Evolutionary conservation across 2,329 filamentous ascomycete genomes (phyloP).

Genomic region (Fusarium subtropicale): DNA sequence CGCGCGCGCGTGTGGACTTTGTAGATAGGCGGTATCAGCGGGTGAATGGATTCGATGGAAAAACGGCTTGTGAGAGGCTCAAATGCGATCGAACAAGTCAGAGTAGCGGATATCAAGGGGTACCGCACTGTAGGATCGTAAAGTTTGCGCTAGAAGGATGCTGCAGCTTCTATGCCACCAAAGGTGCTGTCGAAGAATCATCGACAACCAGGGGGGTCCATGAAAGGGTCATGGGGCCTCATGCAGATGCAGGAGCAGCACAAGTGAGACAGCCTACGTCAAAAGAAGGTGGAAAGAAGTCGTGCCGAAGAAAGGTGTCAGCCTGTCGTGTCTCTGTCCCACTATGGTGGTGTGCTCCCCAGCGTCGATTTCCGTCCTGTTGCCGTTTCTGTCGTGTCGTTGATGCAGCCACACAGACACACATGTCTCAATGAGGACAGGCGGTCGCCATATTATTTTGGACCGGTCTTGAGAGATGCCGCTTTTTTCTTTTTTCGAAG

Average conservation of each 20-base stretch:
- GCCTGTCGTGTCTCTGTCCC: not conserved
- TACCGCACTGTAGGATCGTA: constrained; percentile 19
- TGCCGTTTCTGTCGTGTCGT: constrained; percentile 26
- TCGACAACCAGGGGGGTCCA: constrained; percentile 11
- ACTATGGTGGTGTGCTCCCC: constrained; percentile 31
- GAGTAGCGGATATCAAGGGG: constrained; percentile 12
- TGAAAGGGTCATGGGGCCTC: not conserved
- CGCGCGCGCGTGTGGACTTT: not conserved
- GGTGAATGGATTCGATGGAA: not conserved
- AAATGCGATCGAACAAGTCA: constrained; percentile 10
- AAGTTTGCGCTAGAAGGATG: constrained; percentile 46
- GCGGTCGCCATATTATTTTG: not conserved
- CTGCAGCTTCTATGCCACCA: constrained; percentile 30
- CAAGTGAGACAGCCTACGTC: constrained; percentile 34
- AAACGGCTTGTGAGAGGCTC: constrained; percentile 16
- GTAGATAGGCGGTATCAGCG: not conserved
- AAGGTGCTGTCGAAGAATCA: constrained; percentile 23
- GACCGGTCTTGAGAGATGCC: constrained; percentile 7
- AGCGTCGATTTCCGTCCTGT: constrained; percentile 34
- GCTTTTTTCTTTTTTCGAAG: not conserved
- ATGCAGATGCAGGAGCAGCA: constrained; percentile 25
- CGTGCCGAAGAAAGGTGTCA: constrained; percentile 12
- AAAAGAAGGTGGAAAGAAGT: constrained; percentile 30
- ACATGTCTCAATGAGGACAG: constrained; percentile 25
- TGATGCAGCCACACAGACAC: constrained; percentile 39